These are phyloP conservation scores for Aplosporella prunicola DNA, from an alignment of 2,329 filamentous ascomycete genomes.

Conservation along the genomic window DNA sequence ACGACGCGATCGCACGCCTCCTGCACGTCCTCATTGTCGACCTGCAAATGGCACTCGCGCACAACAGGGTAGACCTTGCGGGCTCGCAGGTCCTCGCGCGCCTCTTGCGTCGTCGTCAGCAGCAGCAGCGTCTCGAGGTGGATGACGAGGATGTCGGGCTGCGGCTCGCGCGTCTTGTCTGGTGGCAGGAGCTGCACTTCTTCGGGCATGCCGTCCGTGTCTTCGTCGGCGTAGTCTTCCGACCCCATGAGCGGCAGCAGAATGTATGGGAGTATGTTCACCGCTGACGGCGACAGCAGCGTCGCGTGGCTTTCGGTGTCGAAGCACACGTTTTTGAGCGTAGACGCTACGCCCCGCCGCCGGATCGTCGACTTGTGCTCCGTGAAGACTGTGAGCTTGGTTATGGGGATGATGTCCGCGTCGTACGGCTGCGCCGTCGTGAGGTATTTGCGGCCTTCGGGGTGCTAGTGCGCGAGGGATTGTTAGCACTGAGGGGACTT, in stretches of 20 bases:
- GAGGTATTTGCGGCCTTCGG: slow-evolving; percentile 66
- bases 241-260: slow-evolving; percentile 78
- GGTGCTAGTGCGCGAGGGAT: slow-evolving; percentile 47
- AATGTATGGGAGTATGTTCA: slow-evolving; percentile 80
- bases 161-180: slow-evolving; percentile 76
- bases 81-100: slow-evolving; percentile 62
- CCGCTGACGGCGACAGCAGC: slow-evolving; percentile 60
- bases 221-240: slow-evolving; percentile 82
- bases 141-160: slow-evolving; percentile 67
- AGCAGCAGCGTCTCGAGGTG: slow-evolving; percentile 84
- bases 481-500: not conserved
- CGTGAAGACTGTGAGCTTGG: slow-evolving; percentile 90
- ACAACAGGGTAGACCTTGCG: slow-evolving; percentile 84
- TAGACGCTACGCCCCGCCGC: slow-evolving; percentile 87
- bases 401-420: slow-evolving; percentile 67
- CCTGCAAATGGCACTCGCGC: slow-evolving; percentile 70
- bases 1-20: slow-evolving; percentile 85
- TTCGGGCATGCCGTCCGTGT: slow-evolving; percentile 75
- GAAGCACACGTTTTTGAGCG: slow-evolving; percentile 90
- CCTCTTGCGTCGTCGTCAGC: slow-evolving; percentile 66
- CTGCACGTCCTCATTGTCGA: slow-evolving; percentile 68
- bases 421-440: slow-evolving; percentile 67
- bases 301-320: slow-evolving; percentile 62
- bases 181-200: slow-evolving; percentile 84
- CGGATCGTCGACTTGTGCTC: slow-evolving; percentile 77